Base-by-base conservation (phyloP, 1,284 basidiomycete genomes). In the Ganoderma leucocontextum region DNA sequence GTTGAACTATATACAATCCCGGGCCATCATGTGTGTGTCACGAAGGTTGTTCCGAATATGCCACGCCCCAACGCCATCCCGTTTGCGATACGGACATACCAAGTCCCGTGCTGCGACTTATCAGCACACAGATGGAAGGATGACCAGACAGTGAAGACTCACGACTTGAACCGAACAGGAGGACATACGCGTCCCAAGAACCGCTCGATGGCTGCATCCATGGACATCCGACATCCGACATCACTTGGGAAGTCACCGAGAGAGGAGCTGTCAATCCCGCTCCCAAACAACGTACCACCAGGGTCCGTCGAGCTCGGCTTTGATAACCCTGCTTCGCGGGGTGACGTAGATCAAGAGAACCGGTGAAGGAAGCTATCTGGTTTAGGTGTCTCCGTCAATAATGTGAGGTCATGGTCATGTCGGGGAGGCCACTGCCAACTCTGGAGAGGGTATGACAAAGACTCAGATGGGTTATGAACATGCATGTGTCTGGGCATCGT, bases 221-320 rank as follows among this genome's bases (percentile, higher is more conserved):
- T 52, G 25, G 9, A 25, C 47, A 8, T 52, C 25, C 47, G 22
- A 25, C 47, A 25, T 12, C 12, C 22, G 22, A 22, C 10, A 25
- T 52, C 22, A 25, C 47, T 49, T n/a, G 22, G 47, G 47, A 52
- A 13, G 47, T 52, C 47, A 52, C 47, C 47, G 47, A 52, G 47
- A 25, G 47, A 52, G 47, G 47, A 52, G 22, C 12, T 52, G 47
- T 25, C 47, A 52, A 52, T 52, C 47, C 47, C 9, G 47, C 47
- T 52, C 47, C 47, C 47, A 52, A 52, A 52, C n/a, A 52, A 52
- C 22, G 22, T 13, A 52, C 22, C 47, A 52, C 22, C 4, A 12
- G 47, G 12, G 12, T 52, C 22, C 47, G 47, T 52, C 12, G 22
- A 52, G 8, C 22, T 22, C 47, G 22, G 47, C 47, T 5, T 52